Conservation (phyloP, 306 rosid genomes). For the Dryas drummondii region DNA sequence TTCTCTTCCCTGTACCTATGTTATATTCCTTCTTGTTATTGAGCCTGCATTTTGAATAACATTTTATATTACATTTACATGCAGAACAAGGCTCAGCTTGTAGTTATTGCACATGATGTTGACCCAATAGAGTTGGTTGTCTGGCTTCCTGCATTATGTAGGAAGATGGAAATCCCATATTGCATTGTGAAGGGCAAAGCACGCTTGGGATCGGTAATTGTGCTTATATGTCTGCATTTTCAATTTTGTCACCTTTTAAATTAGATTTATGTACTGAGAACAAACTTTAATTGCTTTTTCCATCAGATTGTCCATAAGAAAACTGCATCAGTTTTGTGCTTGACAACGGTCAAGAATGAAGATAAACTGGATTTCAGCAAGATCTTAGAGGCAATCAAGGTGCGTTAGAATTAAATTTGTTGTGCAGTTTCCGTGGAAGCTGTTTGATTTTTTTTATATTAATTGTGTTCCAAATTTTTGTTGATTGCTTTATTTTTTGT, state of each 20-base stretch:
- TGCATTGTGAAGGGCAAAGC: slow-evolving; percentile 92
- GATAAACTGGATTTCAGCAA: slow-evolving; percentile 77
- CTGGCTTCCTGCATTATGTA: slow-evolving; percentile 84
- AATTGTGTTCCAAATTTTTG: too few relatives aligned
- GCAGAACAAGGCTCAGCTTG: slow-evolving; percentile 86
- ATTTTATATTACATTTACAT: background rate
- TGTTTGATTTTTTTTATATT: background rate
- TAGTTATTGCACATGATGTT: slow-evolving; percentile 81
- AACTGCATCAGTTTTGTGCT: slow-evolving; percentile 74
- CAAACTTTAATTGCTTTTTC: background rate
- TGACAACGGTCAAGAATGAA: slow-evolving; percentile 81
- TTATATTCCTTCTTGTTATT: background rate
- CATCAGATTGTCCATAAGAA: slow-evolving; percentile 70
- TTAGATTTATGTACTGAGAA: background rate
- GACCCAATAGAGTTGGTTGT: slow-evolving; percentile 83
- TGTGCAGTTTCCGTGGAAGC: background rate
- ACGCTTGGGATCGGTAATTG: slow-evolving; percentile 64
- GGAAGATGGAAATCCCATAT: slow-evolving; percentile 88
- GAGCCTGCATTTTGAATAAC: background rate
- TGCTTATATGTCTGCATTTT: background rate
- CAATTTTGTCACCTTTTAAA: background rate
- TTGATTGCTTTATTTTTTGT: background rate
- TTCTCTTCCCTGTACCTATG: background rate
- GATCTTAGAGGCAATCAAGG: slow-evolving; percentile 80
- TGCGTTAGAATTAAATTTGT: slow-evolving; percentile 5